Base-by-base conservation (phyloP, 2,329 filamentous ascomycete genomes). In the Trichoderma afroharzianum region DNA sequence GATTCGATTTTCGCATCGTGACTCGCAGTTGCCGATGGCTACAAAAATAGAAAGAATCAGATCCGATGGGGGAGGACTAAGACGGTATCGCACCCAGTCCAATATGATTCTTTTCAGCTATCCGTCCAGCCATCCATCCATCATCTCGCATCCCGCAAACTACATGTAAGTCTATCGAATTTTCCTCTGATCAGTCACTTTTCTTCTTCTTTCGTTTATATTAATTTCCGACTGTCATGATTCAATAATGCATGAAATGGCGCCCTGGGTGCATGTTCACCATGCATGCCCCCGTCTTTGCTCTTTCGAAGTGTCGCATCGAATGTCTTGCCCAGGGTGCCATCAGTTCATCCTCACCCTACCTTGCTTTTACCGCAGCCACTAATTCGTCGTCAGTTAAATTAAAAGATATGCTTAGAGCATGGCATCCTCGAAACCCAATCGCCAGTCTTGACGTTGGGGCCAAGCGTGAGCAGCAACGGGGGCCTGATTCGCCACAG, bases 141-240 rank as follows among this genome's bases (percentile, higher is more conserved):
- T 43, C 24, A 43, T 57, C n/a, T 57, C 50, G 21, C 24, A 30
- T 21, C 21, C 32, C 50, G 32, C 50, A 18, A 55, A 39, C 15
- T 24, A 58, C 50, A 21, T 8, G 18, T 21, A 30, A 15, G 30
- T 55, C 11, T n/a, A 21, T 55, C 50, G 43, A 30, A 30, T 39
- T n/a, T 12, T 50, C n/a, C 26, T n/a, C 28, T 59, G 55, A 59
- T 47, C 24, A 26, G 55, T 68, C 36, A 59, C 36, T 59, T 59
- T 33, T 32, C n/a, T n/a, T n/a, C n/a, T 12, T 8, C 26, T 59
- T 26, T 33, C 26, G 24, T 47, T 14, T 24, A 47, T 33, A 59
- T 68, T 68, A 59, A 68, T 68, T 24, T 68, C 28, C 64, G 50
- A 18, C 53, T 15, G 50, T 24, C 50, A 58, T 68, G 53, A 43